Percentiles rank a stretch among this genome's conserved stretches.
phyloP scores from a whole-genome alignment of 75 land plant species.

The Larix kaempferi region DNA sequence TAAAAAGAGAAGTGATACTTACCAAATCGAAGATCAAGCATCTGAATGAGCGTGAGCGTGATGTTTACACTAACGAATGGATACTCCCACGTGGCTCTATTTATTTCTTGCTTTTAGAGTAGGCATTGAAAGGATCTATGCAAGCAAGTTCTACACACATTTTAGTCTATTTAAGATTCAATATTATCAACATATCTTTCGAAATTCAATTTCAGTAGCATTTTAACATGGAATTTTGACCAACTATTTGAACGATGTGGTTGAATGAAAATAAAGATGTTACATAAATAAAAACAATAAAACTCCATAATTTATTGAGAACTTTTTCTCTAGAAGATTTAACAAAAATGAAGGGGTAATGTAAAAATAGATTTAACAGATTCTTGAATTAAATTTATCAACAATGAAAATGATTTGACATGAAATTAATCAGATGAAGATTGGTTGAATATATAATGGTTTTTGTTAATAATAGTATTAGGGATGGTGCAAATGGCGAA shows the following conservation, averaged over 20 bases:
- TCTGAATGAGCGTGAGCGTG: slow-evolving; percentile 94
- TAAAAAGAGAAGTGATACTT: neutral
- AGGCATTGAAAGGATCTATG: slow-evolving; percentile 83
- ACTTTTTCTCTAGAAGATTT: too few species aligned
- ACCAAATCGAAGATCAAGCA: slow-evolving; percentile 90
- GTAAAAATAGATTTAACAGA: too few species aligned
- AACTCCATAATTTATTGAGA: too few species aligned
- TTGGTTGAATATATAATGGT: too few species aligned
- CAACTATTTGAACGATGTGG: neutral
- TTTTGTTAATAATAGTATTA: too few species aligned
- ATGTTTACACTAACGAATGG: slow-evolving; percentile 98
- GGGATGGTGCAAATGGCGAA: too few species aligned
- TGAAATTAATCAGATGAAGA: too few species aligned
- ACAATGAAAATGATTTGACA: too few species aligned
- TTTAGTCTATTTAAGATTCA: neutral
- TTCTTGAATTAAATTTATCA: too few species aligned
- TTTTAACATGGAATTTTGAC: neutral
- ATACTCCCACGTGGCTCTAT: slow-evolving; percentile 88
- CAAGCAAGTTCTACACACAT: neutral
- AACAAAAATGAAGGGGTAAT: too few species aligned
- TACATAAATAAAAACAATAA: too few species aligned
- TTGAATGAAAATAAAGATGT: too few species aligned
- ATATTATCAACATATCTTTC: neutral
- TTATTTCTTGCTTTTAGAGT: slow-evolving; percentile 73
- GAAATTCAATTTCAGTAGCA: neutral